Evolutionary conservation across 768 basidiomycete genomes (phyloP), one percentile per base, ranked within the genome.

Genomic region (Guyanaporus albipodus): DNA sequence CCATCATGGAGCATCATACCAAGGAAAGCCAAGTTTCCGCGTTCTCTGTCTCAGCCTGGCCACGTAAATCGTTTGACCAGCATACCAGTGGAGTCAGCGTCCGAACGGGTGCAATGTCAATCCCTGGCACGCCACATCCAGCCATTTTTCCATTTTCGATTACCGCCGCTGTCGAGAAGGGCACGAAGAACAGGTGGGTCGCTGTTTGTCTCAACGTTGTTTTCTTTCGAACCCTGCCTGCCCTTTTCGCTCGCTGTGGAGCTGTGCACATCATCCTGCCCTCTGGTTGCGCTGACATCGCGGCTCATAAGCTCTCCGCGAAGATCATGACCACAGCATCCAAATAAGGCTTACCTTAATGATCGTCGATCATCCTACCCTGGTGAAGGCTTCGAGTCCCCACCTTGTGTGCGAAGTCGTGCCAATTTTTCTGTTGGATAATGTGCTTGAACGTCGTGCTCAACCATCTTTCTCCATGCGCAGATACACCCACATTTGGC

Each of bases 401-500:
- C 27, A 26, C 15, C 18, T 22, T 31, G 33, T 31, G 21, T 40
- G n/a, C n/a, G n/a, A n/a, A n/a, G n/a, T n/a, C n/a, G n/a, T n/a
- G n/a, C n/a, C n/a, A n/a, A n/a, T n/a, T n/a, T n/a, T n/a, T n/a
- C n/a, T n/a, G n/a, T 29, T 9, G 42, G 19, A 2, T 38, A 18
- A n/a, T 26, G 15, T n/a, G 0, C 37, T 31, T 8, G 29, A 46
- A 49, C 6, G 9, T 27, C 21, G 3, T 21, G 21, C 53, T 61
- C 35, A 55, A 44, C 14, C 18, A 4, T 42, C 28, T 40, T 41
- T 22, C 22, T 33, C 22, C 21, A 22, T 32, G 24, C 22, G 15
- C 52, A 92, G 91, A 52, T 98, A 96, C 70, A 85, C 87, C 49
- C 87, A 98, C 63, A 96, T 98, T 47, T 98, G 93, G 91, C 95